Evolutionary conservation across 1,139 yeast species (phyloP), one percentile per base, ranked within the genome.

Genomic region (Taphrina confusa): DNA sequence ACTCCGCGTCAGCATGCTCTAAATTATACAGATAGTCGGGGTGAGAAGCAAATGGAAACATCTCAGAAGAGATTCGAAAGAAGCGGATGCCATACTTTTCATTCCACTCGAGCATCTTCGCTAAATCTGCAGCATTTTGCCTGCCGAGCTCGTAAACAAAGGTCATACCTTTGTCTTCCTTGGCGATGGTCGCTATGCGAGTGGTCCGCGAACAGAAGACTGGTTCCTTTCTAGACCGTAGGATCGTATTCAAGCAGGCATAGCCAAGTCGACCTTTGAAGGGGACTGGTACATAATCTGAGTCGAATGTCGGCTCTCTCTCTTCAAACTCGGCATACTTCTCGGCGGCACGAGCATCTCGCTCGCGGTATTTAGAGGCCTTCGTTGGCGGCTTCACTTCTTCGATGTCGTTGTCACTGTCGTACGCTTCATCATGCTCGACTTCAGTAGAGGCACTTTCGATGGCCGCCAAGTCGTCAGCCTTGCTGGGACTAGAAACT

Each of bases 1-100:
- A 27, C 46, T 45, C 60, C 25, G 47, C 40, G 42, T 59, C 62
- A 12, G 63, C 63, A 18, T 42, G 57, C 33, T 61, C 62, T 27
- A 61, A 51, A 9, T 63, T 58, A 37, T 61, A 57, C 18, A 63
- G 55, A 27, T 44, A 51, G 14, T 46, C 56, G 12, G 50, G 57
- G 45, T 61, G 63, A 11, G 60, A 52, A 8, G 63, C 63, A 33
- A 61, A 61, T 8, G 63, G 63, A 31, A 61, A 61, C 56, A 61
- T 46, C 18, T 61, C 63, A n/a, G 57, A 47, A 22, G 57, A 46
- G 5, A 61, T 22, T 11, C 63, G 37, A 25, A 61, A 46, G 36
- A 61, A 61, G 42, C 61, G 62, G 36, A 61, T 61, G 23, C 63
- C 63, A 37, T 49, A 58, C 18, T 42, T 42, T 30, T 61, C 60